Conservation (phyloP, 371 early-diverging fungal species). For the Zopfochytrium polystomum region DNA sequence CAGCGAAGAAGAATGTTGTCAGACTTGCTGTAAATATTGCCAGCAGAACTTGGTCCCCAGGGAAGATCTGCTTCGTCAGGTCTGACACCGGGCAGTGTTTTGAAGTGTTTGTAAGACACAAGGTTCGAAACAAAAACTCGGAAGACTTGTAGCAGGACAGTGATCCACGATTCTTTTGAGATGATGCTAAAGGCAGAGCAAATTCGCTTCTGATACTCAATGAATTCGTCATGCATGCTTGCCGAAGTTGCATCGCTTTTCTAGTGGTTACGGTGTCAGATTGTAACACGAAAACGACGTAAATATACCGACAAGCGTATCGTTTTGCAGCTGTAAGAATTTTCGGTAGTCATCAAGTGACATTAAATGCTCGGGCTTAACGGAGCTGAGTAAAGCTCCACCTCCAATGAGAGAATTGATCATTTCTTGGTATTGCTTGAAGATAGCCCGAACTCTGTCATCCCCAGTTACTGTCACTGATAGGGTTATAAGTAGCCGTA, state of each 20-base stretch:
- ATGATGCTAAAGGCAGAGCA: slow-evolving; percentile 29
- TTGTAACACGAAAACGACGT: not conserved
- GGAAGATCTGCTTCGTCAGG: slow-evolving; percentile 30
- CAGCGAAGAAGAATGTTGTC: slow-evolving; percentile 41
- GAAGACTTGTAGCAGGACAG: slow-evolving; percentile 41
- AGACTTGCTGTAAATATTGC: slow-evolving; percentile 27
- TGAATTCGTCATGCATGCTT: slow-evolving; percentile 33
- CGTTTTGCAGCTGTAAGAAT: slow-evolving; percentile 9
- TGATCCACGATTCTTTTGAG: slow-evolving; percentile 47
- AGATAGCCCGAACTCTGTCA: slow-evolving; percentile 28
- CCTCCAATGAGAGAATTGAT: slow-evolving; percentile 25
- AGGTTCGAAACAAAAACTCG: slow-evolving; percentile 31
- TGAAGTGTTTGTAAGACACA: slow-evolving; percentile 30
- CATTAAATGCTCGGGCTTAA: slow-evolving; percentile 45
- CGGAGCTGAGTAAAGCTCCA: slow-evolving; percentile 39
- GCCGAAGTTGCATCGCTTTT: slow-evolving; percentile 23
- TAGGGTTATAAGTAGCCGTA: too few relatives aligned
- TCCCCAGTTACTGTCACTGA: slow-evolving; percentile 13
- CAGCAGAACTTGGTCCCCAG: slow-evolving; percentile 32
- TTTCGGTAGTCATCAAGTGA: slow-evolving; percentile 32
- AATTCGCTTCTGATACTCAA: slow-evolving; percentile 26
- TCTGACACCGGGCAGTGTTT: slow-evolving; percentile 31
- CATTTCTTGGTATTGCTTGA: slow-evolving; percentile 28
- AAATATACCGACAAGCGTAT: slow-evolving; percentile 23
- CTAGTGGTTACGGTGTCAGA: slow-evolving; percentile 18